These are phyloP conservation scores for Pichia eremophila DNA, from an alignment of 805 yeast species.

Conservation along the genomic window DNA sequence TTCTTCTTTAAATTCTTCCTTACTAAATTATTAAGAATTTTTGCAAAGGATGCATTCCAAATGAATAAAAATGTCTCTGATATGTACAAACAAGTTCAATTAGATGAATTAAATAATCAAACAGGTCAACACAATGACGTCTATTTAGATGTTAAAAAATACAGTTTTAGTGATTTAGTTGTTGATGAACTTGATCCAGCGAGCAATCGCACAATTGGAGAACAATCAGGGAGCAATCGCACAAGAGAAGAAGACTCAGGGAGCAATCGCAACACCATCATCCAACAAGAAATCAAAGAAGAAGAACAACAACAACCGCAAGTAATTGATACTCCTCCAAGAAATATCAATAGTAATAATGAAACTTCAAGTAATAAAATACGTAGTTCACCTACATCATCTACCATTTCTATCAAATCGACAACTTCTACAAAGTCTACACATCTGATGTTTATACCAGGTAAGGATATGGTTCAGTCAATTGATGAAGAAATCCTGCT, in stretches of 20 bases:
- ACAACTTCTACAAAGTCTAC: not conserved
- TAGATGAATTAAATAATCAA: not conserved
- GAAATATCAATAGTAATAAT: not conserved
- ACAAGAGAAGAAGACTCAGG: not conserved
- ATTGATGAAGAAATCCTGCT: not conserved
- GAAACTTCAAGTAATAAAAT: not conserved
- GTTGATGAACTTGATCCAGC: not conserved
- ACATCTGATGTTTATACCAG: not conserved
- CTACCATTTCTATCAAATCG: not conserved
- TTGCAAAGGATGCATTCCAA: slow-evolving; percentile 18
- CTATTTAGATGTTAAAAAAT: slow-evolving; percentile 13
- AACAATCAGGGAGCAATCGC: slow-evolving; percentile 4
- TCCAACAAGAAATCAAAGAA: slow-evolving; percentile 8
- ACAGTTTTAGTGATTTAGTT: not conserved
- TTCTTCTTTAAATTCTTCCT: slow-evolving; percentile 8
- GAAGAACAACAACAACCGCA: slow-evolving; percentile 2
- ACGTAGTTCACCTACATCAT: not conserved
- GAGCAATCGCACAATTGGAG: slow-evolving; percentile 10
- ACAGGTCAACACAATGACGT: slow-evolving; percentile 3
- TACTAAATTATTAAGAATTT: slow-evolving; percentile 10
- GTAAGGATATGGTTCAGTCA: not conserved
- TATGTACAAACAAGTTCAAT: slow-evolving; percentile 19
- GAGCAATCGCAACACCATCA: slow-evolving; percentile 6
- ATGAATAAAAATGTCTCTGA: slow-evolving; percentile 17
- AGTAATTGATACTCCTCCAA: not conserved